Evolutionary conservation across 345 rosid species (phyloP).

Genomic region (Trapa incisa): DNA sequence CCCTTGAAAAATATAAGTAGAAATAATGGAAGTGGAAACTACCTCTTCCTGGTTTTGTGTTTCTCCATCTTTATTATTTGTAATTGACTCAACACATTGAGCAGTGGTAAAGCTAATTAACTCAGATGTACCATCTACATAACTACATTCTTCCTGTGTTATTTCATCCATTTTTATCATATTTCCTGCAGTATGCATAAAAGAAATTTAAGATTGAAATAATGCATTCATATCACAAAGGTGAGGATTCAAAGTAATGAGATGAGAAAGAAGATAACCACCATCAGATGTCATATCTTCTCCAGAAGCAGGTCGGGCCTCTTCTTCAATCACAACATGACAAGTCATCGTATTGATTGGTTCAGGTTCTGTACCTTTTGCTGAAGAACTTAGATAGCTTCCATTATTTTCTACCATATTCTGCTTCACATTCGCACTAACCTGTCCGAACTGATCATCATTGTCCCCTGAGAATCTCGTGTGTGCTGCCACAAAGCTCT

Average conservation of each 20-base stretch:
- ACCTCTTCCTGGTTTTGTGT: neutral
- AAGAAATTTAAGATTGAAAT: constrained; percentile 1
- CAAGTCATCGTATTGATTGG: constrained; percentile 2
- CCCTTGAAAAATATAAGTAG: neutral
- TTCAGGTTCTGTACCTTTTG: constrained; percentile 13
- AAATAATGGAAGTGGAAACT: neutral
- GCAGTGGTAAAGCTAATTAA: constrained; percentile 13
- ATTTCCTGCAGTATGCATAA: constrained; percentile 19
- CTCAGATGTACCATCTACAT: constrained; percentile 17
- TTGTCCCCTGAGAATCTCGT: constrained; percentile 33
- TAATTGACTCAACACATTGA: neutral
- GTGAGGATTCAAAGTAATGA: neutral
- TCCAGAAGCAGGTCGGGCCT: constrained; percentile 1
- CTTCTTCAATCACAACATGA: constrained; percentile 12
- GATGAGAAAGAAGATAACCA: neutral
- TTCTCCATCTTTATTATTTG: neutral
- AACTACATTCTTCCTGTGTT: constrained; percentile 17
- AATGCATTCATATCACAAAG: neutral
- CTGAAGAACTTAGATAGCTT: constrained; percentile 18
- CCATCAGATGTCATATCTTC: neutral
- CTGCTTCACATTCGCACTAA: constrained; percentile 16
- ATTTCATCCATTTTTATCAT: constrained; percentile 20
- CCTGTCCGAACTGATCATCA: constrained; percentile 15
- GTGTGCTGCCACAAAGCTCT: constrained; percentile 32
- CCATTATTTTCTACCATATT: constrained; percentile 26